Conservation (phyloP, 805 yeast species). For the Wilhelminamyces savonicus region DNA sequence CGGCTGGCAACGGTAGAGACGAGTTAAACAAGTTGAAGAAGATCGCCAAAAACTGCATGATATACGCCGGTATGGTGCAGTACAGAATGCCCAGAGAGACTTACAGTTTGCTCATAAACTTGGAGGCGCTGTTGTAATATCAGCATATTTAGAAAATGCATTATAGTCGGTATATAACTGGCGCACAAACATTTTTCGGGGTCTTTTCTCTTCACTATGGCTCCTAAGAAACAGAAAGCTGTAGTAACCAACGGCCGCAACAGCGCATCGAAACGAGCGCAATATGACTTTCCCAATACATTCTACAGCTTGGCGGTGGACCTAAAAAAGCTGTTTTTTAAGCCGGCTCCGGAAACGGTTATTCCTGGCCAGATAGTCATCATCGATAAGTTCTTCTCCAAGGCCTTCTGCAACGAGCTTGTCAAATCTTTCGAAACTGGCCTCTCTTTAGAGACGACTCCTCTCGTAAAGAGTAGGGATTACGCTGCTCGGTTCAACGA, state of each 20-base stretch:
- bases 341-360: slow-evolving; percentile 15
- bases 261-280: too few relatives aligned
- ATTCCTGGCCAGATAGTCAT: slow-evolving; percentile 33
- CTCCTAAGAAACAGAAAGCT: too few relatives aligned
- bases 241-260: too few relatives aligned
- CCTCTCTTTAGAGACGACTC: slow-evolving; percentile 39
- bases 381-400: slow-evolving; percentile 32
- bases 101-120: slow-evolving; percentile 59
- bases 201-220: too few relatives aligned
- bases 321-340: slow-evolving; percentile 8
- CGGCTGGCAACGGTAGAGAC: slow-evolving; percentile 40
- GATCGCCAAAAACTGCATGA: slow-evolving; percentile 82
- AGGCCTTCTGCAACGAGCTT: slow-evolving; percentile 32
- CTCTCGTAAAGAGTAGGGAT: slow-evolving; percentile 39
- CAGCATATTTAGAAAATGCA: neutral
- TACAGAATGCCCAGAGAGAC: slow-evolving; percentile 87
- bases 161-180: too few relatives aligned
- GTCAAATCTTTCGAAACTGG: slow-evolving; percentile 21
- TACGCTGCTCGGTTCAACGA: slow-evolving; percentile 58
- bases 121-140: slow-evolving; percentile 43
- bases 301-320: slow-evolving; percentile 7
- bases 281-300: slow-evolving; percentile 14
- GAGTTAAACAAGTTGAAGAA: slow-evolving; percentile 48
- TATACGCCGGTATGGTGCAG: slow-evolving; percentile 92
- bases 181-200: too few relatives aligned